Base-by-base conservation (phyloP, 2,329 filamentous ascomycete species). In the Sclerotinia spermophila region DNA sequence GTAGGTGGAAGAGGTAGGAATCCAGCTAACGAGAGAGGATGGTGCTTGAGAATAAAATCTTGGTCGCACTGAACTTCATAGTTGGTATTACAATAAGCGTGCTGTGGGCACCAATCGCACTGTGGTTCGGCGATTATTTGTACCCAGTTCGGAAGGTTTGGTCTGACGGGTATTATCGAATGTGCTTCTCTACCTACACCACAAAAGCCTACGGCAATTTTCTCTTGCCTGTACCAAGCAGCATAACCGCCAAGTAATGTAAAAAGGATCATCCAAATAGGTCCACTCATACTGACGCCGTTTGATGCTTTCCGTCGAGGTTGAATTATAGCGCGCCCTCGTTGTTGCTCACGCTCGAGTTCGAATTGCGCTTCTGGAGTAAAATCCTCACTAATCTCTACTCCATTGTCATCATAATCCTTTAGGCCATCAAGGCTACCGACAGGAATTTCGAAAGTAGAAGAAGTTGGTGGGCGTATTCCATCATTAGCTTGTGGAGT, bases 171-270 rank as follows among this genome's bases (percentile, higher is more conserved):
- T 21, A 83, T 75, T 35, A 82, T 74, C 40, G 72, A 69, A 21
- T 81, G 83, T 2, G 85, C 87, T 62, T 88, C 84, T 68, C 90
- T 87, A 35, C 92, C 96, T 68, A 97, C 87, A 19, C 94, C 94
- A 79, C 96, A 99, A 79, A 97, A 99, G 45, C 96, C 96, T 30
- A 98, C 93, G 24, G 93, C 91, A n/a, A 97, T 84, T 84, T 98
- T 98, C 81, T 99, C 96, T 79, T 97, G 93, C 64, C 95, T 86
- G 83, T 94, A 99, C 87, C 94, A 96, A 13, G 87, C 87, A 42
- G 86, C 91, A 74, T 97, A 93, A 0, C 90, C 89, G 44, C 86
- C 86, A 10, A 96, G 80, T 15, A 96, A 81, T 0, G 91, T 89
- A 30, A 92, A 79, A 4, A 95, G 79, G 2, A 97, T 84, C 8